A percentile compares a stretch with the other conserved stretches of the same genome.
Evolutionary conservation across 2,329 filamentous ascomycete species (phyloP).

Genomic region (Coniella lustricola): DNA sequence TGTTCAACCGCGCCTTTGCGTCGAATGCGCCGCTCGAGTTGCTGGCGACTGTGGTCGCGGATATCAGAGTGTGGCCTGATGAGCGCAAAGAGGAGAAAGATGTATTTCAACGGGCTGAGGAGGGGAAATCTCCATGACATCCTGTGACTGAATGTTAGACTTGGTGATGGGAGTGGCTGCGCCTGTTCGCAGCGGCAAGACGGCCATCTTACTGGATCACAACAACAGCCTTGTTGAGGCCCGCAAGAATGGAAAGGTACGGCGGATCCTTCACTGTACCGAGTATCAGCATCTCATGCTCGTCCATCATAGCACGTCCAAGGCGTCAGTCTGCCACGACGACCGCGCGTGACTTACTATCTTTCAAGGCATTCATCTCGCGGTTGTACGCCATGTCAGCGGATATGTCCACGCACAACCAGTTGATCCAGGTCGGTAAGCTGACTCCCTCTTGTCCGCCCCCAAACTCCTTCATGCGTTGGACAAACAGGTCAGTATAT

Average conservation of each 20-base stretch:
- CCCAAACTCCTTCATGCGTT: constrained; percentile 14
- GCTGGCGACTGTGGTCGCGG: constrained; percentile 11
- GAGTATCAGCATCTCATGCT: too few species aligned
- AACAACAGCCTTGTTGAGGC: background rate
- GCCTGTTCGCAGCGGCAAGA: background rate
- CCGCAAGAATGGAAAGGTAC: background rate
- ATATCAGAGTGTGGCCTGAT: constrained; percentile 10
- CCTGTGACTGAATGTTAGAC: background rate
- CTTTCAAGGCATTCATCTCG: constrained; percentile 16
- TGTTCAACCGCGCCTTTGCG: constrained; percentile 11
- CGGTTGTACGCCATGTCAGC: constrained; percentile 18
- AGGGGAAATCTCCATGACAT: constrained; percentile 5
- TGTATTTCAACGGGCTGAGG: background rate
- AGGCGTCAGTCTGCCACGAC: too few species aligned
- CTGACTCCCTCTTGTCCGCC: constrained; percentile 1
- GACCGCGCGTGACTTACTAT: constrained; percentile 16
- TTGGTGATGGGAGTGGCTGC: too few species aligned
- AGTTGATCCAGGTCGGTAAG: constrained; percentile 17
- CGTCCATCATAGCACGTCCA: too few species aligned
- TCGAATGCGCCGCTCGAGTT: constrained; percentile 12
- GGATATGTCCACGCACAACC: constrained; percentile 18
- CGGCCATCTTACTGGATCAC: background rate
- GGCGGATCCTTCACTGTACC: constrained; percentile 2
- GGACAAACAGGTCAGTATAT: constrained; percentile 20
- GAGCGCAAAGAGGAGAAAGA: background rate